A percentile compares a stretch with the other conserved stretches of the same genome.
Evolutionary conservation across 2,329 filamentous ascomycete genomes (phyloP).

Genomic region (Ampelomyces quisqualis): DNA sequence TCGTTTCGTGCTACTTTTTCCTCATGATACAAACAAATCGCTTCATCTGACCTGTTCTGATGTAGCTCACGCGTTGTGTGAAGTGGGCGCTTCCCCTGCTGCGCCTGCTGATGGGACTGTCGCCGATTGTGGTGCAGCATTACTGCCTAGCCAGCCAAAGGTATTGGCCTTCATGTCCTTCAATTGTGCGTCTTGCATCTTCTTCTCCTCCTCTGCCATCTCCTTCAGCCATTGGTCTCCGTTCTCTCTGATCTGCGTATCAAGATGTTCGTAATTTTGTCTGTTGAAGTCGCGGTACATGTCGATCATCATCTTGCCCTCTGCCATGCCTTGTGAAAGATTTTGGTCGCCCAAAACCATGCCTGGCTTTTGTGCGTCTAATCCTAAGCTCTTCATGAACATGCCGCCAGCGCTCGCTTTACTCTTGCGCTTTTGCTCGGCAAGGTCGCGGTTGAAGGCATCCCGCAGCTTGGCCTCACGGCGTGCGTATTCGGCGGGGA

Average conservation of each 20-base stretch:
- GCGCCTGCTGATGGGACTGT: conserved; percentile 19
- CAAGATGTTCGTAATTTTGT: conserved; percentile 83
- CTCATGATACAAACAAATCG: not conserved
- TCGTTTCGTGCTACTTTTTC: conserved; percentile 3
- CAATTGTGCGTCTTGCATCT: conserved; percentile 85
- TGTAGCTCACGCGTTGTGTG: conserved; percentile 14
- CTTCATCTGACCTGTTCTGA: conserved; percentile 15
- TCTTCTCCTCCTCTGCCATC: conserved; percentile 84
- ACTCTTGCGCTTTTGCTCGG: conserved; percentile 64
- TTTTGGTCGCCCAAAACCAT: conserved; percentile 56
- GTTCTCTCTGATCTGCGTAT: conserved; percentile 88
- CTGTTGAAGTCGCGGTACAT: conserved; percentile 89
- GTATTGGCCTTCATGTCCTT: conserved; percentile 73
- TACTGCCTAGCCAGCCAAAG: conserved; percentile 33
- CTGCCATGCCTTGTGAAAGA: conserved; percentile 73
- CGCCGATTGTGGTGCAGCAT: conserved; percentile 9
- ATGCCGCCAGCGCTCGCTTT: conserved; percentile 65
- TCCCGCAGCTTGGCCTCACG: conserved; percentile 83
- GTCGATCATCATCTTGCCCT: conserved; percentile 97
- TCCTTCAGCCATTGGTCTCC: conserved; percentile 96
- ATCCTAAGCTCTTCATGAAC: conserved; percentile 70
- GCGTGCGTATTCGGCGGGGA: conserved; percentile 84
- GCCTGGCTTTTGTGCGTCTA: conserved; percentile 64
- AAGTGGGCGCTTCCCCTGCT: conserved; percentile 17
- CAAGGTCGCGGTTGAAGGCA: conserved; percentile 78